These are phyloP conservation scores for Fusarium sp. DNA, from an alignment of 2,329 filamentous ascomycete genomes.

Conservation along the genomic window DNA sequence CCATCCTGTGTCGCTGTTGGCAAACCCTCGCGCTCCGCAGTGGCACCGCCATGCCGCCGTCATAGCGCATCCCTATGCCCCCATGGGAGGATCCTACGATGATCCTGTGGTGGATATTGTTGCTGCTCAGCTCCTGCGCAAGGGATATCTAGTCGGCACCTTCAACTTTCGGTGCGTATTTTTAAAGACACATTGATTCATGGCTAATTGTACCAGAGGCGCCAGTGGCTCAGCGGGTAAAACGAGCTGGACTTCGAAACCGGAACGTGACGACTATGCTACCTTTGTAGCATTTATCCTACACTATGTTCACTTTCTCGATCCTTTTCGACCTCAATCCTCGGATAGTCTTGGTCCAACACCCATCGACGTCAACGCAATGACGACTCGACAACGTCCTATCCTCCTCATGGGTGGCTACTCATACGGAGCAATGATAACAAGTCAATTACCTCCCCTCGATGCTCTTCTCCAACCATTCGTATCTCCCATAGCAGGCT, in stretches of 20 bases:
- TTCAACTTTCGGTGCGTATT: conserved; percentile 87
- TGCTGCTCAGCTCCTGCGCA: conserved; percentile 72
- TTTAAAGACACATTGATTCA: not conserved
- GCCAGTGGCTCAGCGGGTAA: conserved; percentile 78
- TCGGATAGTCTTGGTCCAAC: conserved; percentile 15
- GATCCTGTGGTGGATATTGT: conserved; percentile 81
- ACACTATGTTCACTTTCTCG: conserved; percentile 75
- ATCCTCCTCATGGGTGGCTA: conserved; percentile 80
- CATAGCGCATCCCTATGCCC: conserved; percentile 91
- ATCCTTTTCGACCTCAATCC: conserved; percentile 49
- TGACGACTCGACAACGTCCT: conserved; percentile 32
- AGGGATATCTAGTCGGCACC: conserved; percentile 82
- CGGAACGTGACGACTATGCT: conserved; percentile 85
- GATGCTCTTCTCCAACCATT: conserved; percentile 72
- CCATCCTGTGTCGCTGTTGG: conserved; percentile 67
- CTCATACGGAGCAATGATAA: conserved; percentile 90
- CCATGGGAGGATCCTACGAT: conserved; percentile 86
- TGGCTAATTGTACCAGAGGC: conserved; percentile 67
- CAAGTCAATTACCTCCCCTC: conserved; percentile 76
- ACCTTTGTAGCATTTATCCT: conserved; percentile 85
- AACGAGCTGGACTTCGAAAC: conserved; percentile 88
- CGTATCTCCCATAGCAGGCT: conserved; percentile 61
- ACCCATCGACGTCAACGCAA: not conserved
- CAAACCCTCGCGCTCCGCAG: conserved; percentile 46
- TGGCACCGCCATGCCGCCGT: conserved; percentile 69